phyloP scores from a whole-genome alignment of 2,329 filamentous ascomycete species.

The Scedosporium apiospermum region DNA sequence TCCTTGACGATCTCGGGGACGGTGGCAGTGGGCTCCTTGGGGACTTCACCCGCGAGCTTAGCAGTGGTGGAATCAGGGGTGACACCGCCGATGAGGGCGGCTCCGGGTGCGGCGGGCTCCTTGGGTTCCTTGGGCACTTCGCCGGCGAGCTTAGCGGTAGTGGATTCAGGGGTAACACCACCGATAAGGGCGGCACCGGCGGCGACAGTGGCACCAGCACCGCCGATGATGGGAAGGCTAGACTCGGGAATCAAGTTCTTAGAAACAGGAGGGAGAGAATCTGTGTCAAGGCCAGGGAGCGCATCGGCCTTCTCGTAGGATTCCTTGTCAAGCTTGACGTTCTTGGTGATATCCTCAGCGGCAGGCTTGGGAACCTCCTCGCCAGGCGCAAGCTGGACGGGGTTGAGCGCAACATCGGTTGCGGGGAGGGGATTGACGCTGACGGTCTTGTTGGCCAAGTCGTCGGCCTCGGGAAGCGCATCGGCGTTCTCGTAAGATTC shows the following conservation, averaged over 20 bases:
- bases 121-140: slow-evolving; percentile 40
- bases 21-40: slow-evolving; percentile 42
- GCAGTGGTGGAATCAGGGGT: slow-evolving; percentile 50
- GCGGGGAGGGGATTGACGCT: slow-evolving; percentile 53
- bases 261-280: slow-evolving; percentile 42
- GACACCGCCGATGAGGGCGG: slow-evolving; percentile 41
- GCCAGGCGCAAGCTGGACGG: slow-evolving; percentile 67
- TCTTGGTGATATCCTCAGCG: slow-evolving; percentile 56
- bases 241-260: slow-evolving; percentile 72
- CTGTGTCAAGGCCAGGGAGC: slow-evolving; percentile 36
- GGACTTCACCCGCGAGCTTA: slow-evolving; percentile 54
- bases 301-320: slow-evolving; percentile 76
- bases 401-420: slow-evolving; percentile 59
- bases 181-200: slow-evolving; percentile 37
- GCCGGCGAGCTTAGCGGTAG: slow-evolving; percentile 43
- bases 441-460: slow-evolving; percentile 45
- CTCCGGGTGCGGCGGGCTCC: slow-evolving; percentile 29
- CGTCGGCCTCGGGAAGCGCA: slow-evolving; percentile 55
- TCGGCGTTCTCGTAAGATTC: slow-evolving; percentile 78
- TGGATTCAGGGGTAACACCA: slow-evolving; percentile 44
- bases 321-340: slow-evolving; percentile 69
- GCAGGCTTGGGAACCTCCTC: slow-evolving; percentile 69
- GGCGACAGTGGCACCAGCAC: slow-evolving; percentile 20
- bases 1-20: slow-evolving; percentile 50
- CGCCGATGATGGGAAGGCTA: slow-evolving; percentile 54